These are phyloP conservation scores for Pisolithus thermaeus DNA, from an alignment of 1,284 basidiomycete genomes.

Conservation along the genomic window DNA sequence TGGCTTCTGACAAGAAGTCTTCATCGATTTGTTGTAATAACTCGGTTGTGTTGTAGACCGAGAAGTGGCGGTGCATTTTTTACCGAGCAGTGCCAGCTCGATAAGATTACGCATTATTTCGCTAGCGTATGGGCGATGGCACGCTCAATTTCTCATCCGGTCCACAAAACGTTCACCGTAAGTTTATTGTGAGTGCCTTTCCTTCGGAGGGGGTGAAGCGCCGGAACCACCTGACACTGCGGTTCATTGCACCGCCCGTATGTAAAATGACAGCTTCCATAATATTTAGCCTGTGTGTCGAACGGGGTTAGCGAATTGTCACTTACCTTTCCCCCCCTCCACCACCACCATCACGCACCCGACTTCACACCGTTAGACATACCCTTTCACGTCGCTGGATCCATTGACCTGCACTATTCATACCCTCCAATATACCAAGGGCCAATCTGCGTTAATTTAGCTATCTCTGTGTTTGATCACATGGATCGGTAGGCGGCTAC, in stretches of 20 bases:
- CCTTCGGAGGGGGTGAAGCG: background rate
- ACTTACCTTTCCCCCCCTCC: background rate
- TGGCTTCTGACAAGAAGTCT: too few species aligned
- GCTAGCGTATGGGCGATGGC: background rate
- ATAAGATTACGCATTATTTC: too few species aligned
- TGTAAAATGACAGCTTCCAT: background rate
- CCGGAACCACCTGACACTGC: background rate
- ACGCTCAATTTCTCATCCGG: background rate
- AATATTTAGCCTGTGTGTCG: background rate
- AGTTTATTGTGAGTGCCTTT: constrained; percentile 1
- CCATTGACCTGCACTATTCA: background rate
- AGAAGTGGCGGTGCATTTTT: constrained; percentile 10
- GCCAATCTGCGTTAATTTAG: background rate
- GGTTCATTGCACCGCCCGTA: background rate
- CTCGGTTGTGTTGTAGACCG: background rate
- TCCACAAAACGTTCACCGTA: background rate
- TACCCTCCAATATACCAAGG: background rate
- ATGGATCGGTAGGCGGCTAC: constrained; percentile 27
- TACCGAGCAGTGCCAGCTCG: constrained; percentile 8
- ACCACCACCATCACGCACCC: background rate
- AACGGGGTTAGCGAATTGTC: constrained; percentile 1
- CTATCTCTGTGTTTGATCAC: constrained; percentile 3
- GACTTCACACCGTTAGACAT: constrained; percentile 1
- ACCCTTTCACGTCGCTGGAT: background rate
- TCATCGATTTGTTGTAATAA: background rate